phyloP scores from a whole-genome alignment of 2,329 filamentous ascomycete genomes.

The Colletotrichum sp. region DNA sequence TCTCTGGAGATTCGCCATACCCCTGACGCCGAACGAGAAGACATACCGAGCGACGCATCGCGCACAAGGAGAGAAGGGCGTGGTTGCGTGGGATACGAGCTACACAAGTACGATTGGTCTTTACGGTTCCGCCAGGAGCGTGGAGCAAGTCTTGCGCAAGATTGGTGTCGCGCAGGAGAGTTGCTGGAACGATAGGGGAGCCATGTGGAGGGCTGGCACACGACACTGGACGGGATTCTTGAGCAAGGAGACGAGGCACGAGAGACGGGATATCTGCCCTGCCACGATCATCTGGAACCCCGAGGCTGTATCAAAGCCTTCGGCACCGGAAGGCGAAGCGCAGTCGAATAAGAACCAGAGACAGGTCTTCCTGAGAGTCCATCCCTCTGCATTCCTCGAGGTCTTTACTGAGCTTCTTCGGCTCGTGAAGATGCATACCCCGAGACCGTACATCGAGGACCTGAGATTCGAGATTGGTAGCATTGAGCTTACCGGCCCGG shows the following conservation, averaged over 20 bases:
- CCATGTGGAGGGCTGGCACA: slow-evolving; percentile 70
- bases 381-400: slow-evolving; percentile 80
- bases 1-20: slow-evolving; percentile 90
- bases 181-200: slow-evolving; percentile 67
- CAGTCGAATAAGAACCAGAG: slow-evolving; percentile 30
- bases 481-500: slow-evolving; percentile 67
- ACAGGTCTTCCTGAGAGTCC: slow-evolving; percentile 73
- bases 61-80: slow-evolving; percentile 75
- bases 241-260: slow-evolving; percentile 58
- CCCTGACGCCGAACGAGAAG: slow-evolving; percentile 86
- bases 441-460: slow-evolving; percentile 69
- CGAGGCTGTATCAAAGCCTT: slow-evolving; percentile 24
- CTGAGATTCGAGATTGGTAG: slow-evolving; percentile 71
- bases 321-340: slow-evolving; percentile 19
- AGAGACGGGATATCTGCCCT: slow-evolving; percentile 68
- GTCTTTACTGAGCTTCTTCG: slow-evolving; percentile 68
- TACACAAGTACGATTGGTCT: slow-evolving; percentile 89
- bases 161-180: slow-evolving; percentile 67
- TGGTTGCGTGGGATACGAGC: slow-evolving; percentile 90
- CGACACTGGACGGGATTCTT: slow-evolving; percentile 55
- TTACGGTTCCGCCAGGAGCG: slow-evolving; percentile 67
- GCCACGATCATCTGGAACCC: slow-evolving; percentile 79
- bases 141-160: slow-evolving; percentile 69
- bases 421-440: slow-evolving; percentile 64
- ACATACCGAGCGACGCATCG: slow-evolving; percentile 88